Percentiles rank a stretch among this genome's conserved stretches.
These are phyloP conservation scores for Claviceps purpurea DNA, from an alignment of 2,329 filamentous ascomycete species.

Conservation along the genomic window DNA sequence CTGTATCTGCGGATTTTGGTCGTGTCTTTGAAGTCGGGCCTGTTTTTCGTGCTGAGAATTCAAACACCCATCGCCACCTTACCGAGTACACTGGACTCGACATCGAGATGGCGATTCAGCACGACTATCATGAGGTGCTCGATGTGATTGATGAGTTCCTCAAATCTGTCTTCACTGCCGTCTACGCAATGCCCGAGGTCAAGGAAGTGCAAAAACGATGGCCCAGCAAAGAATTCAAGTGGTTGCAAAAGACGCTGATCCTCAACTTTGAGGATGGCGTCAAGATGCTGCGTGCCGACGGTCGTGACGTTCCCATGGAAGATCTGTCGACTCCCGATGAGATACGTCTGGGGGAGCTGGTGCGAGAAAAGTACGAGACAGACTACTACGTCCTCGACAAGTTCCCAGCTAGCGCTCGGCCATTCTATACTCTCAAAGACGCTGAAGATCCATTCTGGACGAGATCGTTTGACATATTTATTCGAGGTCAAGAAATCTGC, in stretches of 20 bases:
- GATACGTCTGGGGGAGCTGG: constrained; percentile 68
- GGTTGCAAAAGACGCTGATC: constrained; percentile 72
- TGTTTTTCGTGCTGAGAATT: constrained; percentile 90
- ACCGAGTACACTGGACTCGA: constrained; percentile 91
- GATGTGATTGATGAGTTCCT: constrained; percentile 65
- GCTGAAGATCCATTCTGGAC: constrained; percentile 58
- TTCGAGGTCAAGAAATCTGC: constrained; percentile 84
- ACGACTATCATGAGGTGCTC: constrained; percentile 81
- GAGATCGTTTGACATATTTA: constrained; percentile 91
- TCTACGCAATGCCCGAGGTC: constrained; percentile 48
- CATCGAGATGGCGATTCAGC: constrained; percentile 81
- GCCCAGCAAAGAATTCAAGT: constrained; percentile 75
- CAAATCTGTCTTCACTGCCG: constrained; percentile 50
- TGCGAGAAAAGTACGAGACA: constrained; percentile 75
- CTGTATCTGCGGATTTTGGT: constrained; percentile 77
- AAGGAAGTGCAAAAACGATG: constrained; percentile 71
- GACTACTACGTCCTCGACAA: constrained; percentile 94
- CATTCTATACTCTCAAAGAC: constrained; percentile 86
- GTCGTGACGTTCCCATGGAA: constrained; percentile 60
- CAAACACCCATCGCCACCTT: constrained; percentile 86
- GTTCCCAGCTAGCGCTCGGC: constrained; percentile 70
- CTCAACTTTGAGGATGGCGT: constrained; percentile 71
- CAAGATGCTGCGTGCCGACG: constrained; percentile 68
- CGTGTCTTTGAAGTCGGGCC: constrained; percentile 61
- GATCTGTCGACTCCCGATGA: constrained; percentile 79